These are phyloP conservation scores for Rhizopogon vinicolor DNA, from an alignment of 768 basidiomycete genomes.

Conservation along the genomic window DNA sequence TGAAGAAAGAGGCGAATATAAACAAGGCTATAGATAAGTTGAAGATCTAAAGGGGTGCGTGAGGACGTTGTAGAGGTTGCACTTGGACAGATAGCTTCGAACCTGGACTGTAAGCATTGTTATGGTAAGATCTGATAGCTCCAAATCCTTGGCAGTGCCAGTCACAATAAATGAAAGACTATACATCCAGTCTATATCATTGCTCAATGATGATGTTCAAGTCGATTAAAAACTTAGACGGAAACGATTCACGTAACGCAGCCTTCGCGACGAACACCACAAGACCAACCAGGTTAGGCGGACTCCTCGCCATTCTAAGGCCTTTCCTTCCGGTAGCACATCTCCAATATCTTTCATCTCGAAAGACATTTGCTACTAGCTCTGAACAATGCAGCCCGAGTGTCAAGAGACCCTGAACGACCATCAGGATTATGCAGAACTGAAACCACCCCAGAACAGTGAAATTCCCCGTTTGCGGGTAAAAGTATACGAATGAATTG, in stretches of 20 bases:
- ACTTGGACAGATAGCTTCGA: neutral
- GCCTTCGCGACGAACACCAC: constrained; percentile 16
- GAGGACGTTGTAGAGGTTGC: neutral
- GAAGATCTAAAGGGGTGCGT: constrained; percentile 13
- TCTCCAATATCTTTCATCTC: constrained; percentile 23
- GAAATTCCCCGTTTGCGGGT: constrained; percentile 13
- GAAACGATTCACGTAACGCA: constrained; percentile 16
- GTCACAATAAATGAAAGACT: constrained; percentile 22
- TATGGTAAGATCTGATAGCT: constrained; percentile 16
- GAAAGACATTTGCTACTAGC: constrained; percentile 22
- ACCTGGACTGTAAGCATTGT: constrained; percentile 27
- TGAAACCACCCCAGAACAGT: constrained; percentile 19
- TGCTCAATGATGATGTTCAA: neutral
- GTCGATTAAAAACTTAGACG: neutral
- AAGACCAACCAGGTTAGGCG: constrained; percentile 14
- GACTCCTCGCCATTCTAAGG: constrained; percentile 11
- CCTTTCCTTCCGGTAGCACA: constrained; percentile 13
- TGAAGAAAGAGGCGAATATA: constrained; percentile 15
- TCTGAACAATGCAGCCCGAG: constrained; percentile 24
- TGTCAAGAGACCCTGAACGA: constrained; percentile 23
- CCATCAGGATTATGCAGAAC: constrained; percentile 21
- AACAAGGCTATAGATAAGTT: constrained; percentile 18
- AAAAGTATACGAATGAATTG: constrained; percentile 18
- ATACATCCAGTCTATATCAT: constrained; percentile 24
- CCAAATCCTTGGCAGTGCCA: constrained; percentile 11